These are phyloP conservation scores for Thinopyrum elongatum DNA, from an alignment of 176 grass and related monocot species.

Conservation along the genomic window DNA sequence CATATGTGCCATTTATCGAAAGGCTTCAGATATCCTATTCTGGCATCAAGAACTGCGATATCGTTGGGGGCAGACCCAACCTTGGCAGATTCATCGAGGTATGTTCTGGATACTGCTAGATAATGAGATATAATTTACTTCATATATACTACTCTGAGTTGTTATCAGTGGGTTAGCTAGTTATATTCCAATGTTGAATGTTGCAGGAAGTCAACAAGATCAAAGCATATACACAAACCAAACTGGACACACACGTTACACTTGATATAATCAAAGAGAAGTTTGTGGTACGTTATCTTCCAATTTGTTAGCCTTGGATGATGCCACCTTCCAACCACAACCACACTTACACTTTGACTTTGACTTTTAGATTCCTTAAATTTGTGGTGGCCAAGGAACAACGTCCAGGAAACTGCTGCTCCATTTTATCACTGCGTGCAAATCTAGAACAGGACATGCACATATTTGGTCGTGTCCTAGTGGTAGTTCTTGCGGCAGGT, in stretches of 20 bases:
- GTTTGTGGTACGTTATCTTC: slow-evolving; percentile 44
- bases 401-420: neutral
- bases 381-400: neutral
- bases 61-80: slow-evolving; percentile 57
- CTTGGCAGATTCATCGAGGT: slow-evolving; percentile 63
- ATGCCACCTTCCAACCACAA: neutral
- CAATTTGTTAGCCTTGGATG: neutral
- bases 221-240: slow-evolving; percentile 54
- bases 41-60: slow-evolving; percentile 66
- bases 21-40: slow-evolving; percentile 48
- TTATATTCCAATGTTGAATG: neutral
- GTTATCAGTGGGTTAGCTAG: neutral
- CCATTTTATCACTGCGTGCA: too few relatives aligned
- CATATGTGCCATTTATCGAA: slow-evolving; percentile 73
- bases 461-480: too few relatives aligned
- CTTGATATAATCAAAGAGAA: slow-evolving; percentile 42
- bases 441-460: too few relatives aligned
- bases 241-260: slow-evolving; percentile 49
- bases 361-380: slow-evolving; percentile 37
- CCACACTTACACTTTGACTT: neutral
- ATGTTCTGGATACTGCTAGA: neutral
- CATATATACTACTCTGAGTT: too few relatives aligned
- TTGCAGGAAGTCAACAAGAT: slow-evolving; percentile 74
- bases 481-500: too few relatives aligned
- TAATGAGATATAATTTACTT: neutral